A percentile compares a stretch with the other conserved stretches of the same genome.
phyloP scores from a whole-genome alignment of 1,284 basidiomycete genomes.

The Trichosporon inkin region DNA sequence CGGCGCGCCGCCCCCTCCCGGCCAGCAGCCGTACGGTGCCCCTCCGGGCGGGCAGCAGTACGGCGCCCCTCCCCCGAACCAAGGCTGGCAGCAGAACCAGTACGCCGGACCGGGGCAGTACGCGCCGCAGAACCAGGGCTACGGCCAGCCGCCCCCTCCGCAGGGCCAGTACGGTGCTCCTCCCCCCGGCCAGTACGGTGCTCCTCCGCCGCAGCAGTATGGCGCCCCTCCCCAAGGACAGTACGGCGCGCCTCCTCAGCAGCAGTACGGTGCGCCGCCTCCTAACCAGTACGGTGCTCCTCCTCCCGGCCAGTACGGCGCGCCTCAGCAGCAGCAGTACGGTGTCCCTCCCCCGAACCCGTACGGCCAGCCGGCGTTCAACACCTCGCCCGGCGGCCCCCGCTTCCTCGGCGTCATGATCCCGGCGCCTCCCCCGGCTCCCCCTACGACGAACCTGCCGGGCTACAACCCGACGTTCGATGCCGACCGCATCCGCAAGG shows the following conservation, averaged over 20 bases:
- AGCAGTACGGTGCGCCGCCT: constrained; percentile 18
- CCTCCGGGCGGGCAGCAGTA: constrained; percentile 13
- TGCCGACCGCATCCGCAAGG: constrained; percentile 48
- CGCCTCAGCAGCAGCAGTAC: constrained; percentile 21
- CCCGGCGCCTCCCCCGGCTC: constrained; percentile 45
- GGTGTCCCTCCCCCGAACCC: constrained; percentile 19
- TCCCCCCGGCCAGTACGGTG: constrained; percentile 16
- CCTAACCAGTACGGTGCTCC: constrained; percentile 17
- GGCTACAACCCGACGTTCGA: constrained; percentile 49
- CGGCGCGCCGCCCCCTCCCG: constrained; percentile 7
- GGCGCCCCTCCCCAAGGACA: constrained; percentile 17
- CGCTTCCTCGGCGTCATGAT: constrained; percentile 43
- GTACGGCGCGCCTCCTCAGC: constrained; percentile 15
- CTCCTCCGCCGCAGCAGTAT: constrained; percentile 20
- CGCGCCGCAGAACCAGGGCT: constrained; percentile 14
- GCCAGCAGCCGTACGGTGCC: constrained; percentile 23
- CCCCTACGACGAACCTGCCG: constrained; percentile 34
- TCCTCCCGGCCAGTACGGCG: constrained; percentile 20
- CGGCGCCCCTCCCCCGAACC: constrained; percentile 17
- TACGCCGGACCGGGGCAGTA: constrained; percentile 16
- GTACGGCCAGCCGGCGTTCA: constrained; percentile 13
- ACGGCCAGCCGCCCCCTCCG: constrained; percentile 4
- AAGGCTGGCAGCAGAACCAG: constrained; percentile 8
- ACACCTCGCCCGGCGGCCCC: constrained; percentile 23
- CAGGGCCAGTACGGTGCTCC: constrained; percentile 21